phyloP scores from a whole-genome alignment of 345 rosid species.

The Syzygium grande region DNA sequence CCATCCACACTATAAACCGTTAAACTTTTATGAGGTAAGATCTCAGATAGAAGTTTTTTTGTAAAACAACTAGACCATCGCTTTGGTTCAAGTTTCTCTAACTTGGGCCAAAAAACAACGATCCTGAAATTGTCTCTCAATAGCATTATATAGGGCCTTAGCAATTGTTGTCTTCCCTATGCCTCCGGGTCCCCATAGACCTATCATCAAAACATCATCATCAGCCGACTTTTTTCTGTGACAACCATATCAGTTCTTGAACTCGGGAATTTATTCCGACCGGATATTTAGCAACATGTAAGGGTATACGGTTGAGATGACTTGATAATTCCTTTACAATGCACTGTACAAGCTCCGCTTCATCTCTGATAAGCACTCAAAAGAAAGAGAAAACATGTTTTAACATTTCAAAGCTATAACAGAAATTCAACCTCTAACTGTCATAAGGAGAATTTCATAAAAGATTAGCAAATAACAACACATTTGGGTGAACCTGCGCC shows the following conservation, averaged over 20 bases:
- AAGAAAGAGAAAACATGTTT: not conserved
- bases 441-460: not conserved
- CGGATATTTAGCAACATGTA: not conserved
- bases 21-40: fast-evolving
- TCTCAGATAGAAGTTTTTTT: not conserved
- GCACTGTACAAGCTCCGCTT: not conserved
- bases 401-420: not conserved
- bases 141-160: too few relatives aligned
- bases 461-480: not conserved
- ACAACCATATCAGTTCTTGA: too few relatives aligned
- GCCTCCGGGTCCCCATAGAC: too few relatives aligned
- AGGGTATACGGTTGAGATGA: not conserved
- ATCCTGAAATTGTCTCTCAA: not conserved
- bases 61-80: not conserved
- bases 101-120: not conserved
- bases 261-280: too few relatives aligned
- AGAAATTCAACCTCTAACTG: not conserved
- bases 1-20: fast-evolving
- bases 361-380: not conserved
- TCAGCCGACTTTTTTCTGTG: too few relatives aligned
- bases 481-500: not conserved
- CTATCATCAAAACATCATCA: too few relatives aligned
- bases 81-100: not conserved
- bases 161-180: too few relatives aligned
- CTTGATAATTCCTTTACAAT: not conserved